Percentiles rank a stretch among this genome's conserved stretches.
phyloP scores from a whole-genome alignment of 2,329 filamentous ascomycete species.

The Pestalotiopsis sp. region DNA sequence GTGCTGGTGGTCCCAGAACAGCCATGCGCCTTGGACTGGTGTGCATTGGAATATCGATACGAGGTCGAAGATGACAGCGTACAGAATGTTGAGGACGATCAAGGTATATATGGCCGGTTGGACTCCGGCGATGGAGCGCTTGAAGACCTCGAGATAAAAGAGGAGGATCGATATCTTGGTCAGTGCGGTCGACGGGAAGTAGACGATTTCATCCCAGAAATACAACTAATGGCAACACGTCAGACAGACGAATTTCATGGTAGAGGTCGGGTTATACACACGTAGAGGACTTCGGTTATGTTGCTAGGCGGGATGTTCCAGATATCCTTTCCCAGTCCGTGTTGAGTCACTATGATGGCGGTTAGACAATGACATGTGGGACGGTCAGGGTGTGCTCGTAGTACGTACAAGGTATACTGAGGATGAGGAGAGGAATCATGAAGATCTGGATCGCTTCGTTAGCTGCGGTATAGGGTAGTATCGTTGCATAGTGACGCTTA shows the following conservation, averaged over 20 bases:
- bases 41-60: slow-evolving; percentile 21
- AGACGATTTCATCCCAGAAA: slow-evolving; percentile 5
- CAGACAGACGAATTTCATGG: not conserved
- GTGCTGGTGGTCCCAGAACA: slow-evolving; percentile 19
- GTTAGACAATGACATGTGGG: not conserved
- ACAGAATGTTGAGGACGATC: slow-evolving; percentile 18
- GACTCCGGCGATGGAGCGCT: slow-evolving; percentile 11
- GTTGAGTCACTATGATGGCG: not conserved
- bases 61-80: slow-evolving; percentile 16
- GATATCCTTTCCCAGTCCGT: slow-evolving; percentile 2
- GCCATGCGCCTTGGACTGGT: slow-evolving; percentile 20
- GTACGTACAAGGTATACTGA: not conserved
- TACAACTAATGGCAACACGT: not conserved
- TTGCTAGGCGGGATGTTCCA: slow-evolving; percentile 3
- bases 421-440: not conserved
- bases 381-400: not conserved
- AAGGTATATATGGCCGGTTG: slow-evolving; percentile 14
- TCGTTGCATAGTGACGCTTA: not conserved
- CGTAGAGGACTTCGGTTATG: slow-evolving; percentile 1
- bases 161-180: slow-evolving; percentile 26
- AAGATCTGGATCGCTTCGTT: not conserved
- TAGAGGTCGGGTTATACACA: not conserved
- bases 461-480: no score
- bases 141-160: slow-evolving; percentile 25
- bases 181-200: not conserved